Percentiles rank a stretch among this genome's conserved stretches.
Conservation (phyloP, 768 basidiomycete genomes). For the Lentinula sp. region DNA sequence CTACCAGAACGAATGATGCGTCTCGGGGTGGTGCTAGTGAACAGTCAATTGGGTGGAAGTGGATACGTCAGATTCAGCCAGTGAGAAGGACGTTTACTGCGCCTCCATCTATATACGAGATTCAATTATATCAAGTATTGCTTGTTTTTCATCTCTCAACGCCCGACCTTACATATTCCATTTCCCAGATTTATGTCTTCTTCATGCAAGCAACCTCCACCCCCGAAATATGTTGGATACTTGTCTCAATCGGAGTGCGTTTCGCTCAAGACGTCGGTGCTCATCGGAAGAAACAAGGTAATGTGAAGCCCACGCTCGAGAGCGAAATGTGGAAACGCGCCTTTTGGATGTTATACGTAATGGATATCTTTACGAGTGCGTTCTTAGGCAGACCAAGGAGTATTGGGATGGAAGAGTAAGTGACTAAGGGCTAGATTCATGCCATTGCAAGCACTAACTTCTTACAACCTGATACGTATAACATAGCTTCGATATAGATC, state of each 20-base stretch:
- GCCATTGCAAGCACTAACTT: background rate
- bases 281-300: slow-evolving; percentile 34
- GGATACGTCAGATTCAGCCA: slow-evolving; percentile 42
- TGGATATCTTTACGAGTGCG: slow-evolving; percentile 19
- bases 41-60: slow-evolving; percentile 37
- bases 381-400: slow-evolving; percentile 53
- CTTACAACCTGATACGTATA: too few relatives aligned
- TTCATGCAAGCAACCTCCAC: slow-evolving; percentile 39
- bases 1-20: too few relatives aligned
- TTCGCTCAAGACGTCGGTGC: slow-evolving; percentile 56
- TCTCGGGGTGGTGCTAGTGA: slow-evolving; percentile 11
- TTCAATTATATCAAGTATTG: slow-evolving; percentile 46
- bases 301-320: slow-evolving; percentile 30
- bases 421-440: background rate
- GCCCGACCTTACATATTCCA: background rate
- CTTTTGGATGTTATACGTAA: slow-evolving; percentile 34
- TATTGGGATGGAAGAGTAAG: slow-evolving; percentile 54
- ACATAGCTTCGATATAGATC: slow-evolving; percentile 52
- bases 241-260: slow-evolving; percentile 49
- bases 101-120: slow-evolving; percentile 47
- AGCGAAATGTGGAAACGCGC: slow-evolving; percentile 57
- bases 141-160: background rate
- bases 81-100: slow-evolving; percentile 37
- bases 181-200: slow-evolving; percentile 27
- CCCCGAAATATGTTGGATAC: slow-evolving; percentile 45